These are phyloP conservation scores for Annulohypoxylon moriforme DNA, from an alignment of 495 filamentous ascomycete genomes.

Conservation along the genomic window DNA sequence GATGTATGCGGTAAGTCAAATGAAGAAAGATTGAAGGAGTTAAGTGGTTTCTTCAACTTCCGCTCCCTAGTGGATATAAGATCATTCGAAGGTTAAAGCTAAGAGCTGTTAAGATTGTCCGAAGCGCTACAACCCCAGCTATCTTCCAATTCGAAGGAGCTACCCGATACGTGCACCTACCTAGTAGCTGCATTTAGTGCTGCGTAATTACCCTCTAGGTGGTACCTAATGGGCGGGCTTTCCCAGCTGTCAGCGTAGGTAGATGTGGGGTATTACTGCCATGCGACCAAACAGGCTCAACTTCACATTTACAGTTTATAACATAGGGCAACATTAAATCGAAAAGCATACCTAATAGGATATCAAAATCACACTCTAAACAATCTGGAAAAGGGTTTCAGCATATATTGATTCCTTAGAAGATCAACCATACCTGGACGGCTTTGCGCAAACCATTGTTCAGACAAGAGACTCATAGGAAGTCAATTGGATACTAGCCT, in stretches of 20 bases:
- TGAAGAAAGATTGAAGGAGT: neutral
- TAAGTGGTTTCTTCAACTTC: neutral
- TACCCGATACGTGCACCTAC: neutral
- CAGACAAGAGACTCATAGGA: neutral
- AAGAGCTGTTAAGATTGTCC: constrained; percentile 8
- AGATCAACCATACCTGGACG: neutral
- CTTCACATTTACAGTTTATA: neutral
- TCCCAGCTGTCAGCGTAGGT: constrained; percentile 10
- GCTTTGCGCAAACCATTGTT: neutral
- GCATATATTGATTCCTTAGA: neutral
- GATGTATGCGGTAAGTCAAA: neutral
- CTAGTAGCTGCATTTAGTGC: neutral
- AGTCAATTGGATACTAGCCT: neutral
- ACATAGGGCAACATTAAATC: neutral
- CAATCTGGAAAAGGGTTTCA: neutral
- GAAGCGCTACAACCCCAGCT: neutral
- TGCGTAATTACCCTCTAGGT: neutral
- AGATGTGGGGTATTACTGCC: constrained; percentile 19
- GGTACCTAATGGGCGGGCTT: neutral
- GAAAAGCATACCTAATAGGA: neutral
- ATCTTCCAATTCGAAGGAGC: no score
- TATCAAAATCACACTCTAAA: neutral
- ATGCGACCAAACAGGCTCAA: constrained; percentile 1
- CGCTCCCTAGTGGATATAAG: neutral
- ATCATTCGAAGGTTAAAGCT: constrained; percentile 8